Conservation (phyloP, 768 basidiomycete species). For the Sporobolomyces pararoseus region DNA sequence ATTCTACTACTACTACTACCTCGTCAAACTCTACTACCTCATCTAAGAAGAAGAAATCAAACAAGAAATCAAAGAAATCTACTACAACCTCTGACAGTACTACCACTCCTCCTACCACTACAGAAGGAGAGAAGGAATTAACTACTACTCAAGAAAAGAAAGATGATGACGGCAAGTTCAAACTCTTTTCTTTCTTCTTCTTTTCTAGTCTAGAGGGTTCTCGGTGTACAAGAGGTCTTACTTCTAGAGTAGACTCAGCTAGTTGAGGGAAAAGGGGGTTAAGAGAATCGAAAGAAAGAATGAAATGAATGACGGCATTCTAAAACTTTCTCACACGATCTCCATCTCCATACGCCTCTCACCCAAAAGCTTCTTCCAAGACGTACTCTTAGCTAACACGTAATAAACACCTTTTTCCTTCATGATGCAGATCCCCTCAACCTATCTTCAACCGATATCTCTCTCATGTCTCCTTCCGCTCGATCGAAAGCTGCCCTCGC, state of each 20-base stretch:
- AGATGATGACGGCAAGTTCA: constrained; percentile 16
- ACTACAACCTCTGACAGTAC: too few species aligned
- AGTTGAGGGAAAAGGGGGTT: too few species aligned
- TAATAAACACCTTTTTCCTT: not conserved
- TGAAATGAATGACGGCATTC: too few species aligned
- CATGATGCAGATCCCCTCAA: not conserved
- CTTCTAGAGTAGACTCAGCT: too few species aligned
- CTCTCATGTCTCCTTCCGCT: constrained; percentile 1
- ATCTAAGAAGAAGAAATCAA: constrained; percentile 48
- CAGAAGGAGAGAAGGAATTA: constrained; percentile 45
- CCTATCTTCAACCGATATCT: constrained; percentile 11
- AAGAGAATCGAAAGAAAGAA: too few species aligned
- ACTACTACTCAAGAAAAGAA: not conserved
- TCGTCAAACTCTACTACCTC: constrained; percentile 57
- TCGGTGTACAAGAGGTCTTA: too few species aligned
- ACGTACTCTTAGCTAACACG: too few species aligned
- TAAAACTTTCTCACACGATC: too few species aligned
- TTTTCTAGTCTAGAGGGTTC: too few species aligned
- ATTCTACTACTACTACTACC: constrained; percentile 27
- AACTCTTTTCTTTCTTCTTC: constrained; percentile 7
- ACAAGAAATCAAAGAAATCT: constrained; percentile 49
- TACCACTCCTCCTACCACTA: constrained; percentile 43
- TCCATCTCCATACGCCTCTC: too few species aligned
- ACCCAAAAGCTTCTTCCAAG: too few species aligned
- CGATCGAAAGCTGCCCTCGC: constrained; percentile 55